Base-by-base conservation (phyloP, 2,329 filamentous ascomycete genomes). In the Calonectria leucothoes region DNA sequence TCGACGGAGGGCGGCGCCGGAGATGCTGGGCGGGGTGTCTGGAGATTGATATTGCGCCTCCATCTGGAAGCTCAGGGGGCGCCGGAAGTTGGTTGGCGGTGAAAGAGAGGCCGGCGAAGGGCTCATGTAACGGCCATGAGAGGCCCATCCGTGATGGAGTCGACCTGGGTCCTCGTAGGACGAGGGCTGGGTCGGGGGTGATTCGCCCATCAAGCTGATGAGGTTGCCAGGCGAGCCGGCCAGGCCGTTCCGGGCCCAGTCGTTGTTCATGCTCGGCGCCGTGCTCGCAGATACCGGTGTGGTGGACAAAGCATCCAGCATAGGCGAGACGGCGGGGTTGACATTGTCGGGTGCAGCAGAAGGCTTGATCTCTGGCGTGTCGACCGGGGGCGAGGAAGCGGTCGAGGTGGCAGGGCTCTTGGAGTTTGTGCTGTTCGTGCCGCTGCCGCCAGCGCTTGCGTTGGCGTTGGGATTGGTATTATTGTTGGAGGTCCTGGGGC, bases 51-150 rank as follows among this genome's bases (percentile, higher is more conserved):
- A 86, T 8, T 86, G 85, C 14, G 82, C 80, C 39, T 89, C 88
- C 83, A 88, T 86, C 59, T 92, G 90, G 78, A 88, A 90, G 81
- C 90, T 91, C 73, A 90, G 80, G 6, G 89, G 89, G 31, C 89
- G 86, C 69, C 85, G 84, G 45, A 81, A 76, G 69, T 78, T 81
- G 31, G 79, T 82, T 20, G 83, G 84, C 48, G 85, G 83, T 12
- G 85, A 86, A 49, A 83, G 78, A 0, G 88, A 89, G 1, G 87
- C 82, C 8, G 86, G 84, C 33, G 87, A 87, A 23, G 86, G 84
- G 42, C 84, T 86, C 81, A 86, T 84, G 72, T 85, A 86, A 15
- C 85, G 84, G 31, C 87, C 83, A 72, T 90, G 83, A 74, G 86
- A 86, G 86, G 82, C 84, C 88, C 87, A 79, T 83, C 85, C 77